These are phyloP conservation scores for Candida ovalis DNA, from an alignment of 805 yeast genomes.

Conservation along the genomic window DNA sequence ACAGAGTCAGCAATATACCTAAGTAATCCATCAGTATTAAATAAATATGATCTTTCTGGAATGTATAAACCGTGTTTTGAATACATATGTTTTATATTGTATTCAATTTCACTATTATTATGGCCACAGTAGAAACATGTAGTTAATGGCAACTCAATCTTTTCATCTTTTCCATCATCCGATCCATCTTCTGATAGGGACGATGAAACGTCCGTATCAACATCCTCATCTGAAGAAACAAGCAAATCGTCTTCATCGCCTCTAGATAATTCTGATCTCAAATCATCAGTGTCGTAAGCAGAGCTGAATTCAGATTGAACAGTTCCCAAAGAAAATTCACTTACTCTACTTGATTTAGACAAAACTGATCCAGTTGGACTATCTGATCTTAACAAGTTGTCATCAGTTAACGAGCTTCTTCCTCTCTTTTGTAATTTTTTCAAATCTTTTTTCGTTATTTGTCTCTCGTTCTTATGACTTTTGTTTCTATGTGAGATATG, in stretches of 20 bases:
- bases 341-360: conserved; percentile 38
- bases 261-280: conserved; percentile 16
- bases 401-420: conserved; percentile 14
- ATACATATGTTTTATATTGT: conserved; percentile 67
- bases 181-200: conserved; percentile 11
- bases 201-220: conserved; percentile 14
- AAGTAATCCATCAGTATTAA: conserved; percentile 66
- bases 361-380: conserved; percentile 55
- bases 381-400: conserved; percentile 29
- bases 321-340: conserved; percentile 50
- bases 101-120: conserved; percentile 37
- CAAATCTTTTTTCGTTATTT: conserved; percentile 38
- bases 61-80: conserved; percentile 77
- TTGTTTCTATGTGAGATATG: conserved; percentile 28
- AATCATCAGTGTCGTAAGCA: conserved; percentile 20
- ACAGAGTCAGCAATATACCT: conserved; percentile 70
- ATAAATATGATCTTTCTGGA: conserved; percentile 73
- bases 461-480: conserved; percentile 23
- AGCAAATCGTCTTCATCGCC: conserved; percentile 11
- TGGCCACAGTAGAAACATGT: conserved; percentile 49
- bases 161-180: conserved; percentile 23
- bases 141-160: conserved; percentile 34
- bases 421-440: conserved; percentile 31
- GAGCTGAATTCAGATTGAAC: conserved; percentile 19
- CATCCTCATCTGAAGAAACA: conserved; percentile 12